Evolutionary conservation across 306 rosid species (phyloP).

Genomic region (Fagus crenata): DNA sequence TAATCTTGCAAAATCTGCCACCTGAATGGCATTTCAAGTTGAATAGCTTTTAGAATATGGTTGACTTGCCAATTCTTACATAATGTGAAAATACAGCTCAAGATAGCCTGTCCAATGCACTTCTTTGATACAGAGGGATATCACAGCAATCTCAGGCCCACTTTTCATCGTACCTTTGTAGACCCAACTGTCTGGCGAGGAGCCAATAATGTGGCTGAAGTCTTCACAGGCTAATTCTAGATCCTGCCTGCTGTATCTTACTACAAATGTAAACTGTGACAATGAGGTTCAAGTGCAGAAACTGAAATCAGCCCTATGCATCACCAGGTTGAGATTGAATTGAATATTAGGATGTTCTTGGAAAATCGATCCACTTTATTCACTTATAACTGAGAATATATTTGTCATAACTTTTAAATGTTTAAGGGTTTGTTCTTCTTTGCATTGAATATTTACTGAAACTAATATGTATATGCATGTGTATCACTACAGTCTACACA

Average conservation of each 20-base stretch:
- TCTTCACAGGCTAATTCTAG: conserved; percentile 99
- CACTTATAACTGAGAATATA: not conserved
- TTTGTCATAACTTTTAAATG: not conserved
- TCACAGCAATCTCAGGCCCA: conserved; percentile 95
- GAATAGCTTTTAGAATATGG: conserved; percentile 15
- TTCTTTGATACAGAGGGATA: conserved; percentile 85
- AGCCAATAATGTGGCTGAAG: conserved; percentile 95
- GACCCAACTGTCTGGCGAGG: conserved; percentile 92
- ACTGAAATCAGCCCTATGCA: not conserved
- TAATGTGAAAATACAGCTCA: conserved; percentile 68
- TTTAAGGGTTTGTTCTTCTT: not conserved
- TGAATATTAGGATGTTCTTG: not conserved
- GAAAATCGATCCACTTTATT: not conserved
- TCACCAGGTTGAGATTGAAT: not conserved
- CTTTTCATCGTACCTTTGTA: conserved; percentile 90
- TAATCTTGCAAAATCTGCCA: conserved; percentile 81
- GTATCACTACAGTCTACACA: not conserved
- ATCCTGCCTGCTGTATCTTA: conserved; percentile 76
- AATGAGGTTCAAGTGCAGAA: not conserved
- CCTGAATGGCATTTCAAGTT: conserved; percentile 46
- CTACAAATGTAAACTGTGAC: not conserved
- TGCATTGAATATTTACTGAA: not conserved
- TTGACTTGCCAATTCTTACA: conserved; percentile 15
- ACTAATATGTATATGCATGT: not conserved
- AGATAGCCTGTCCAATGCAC: conserved; percentile 89